Base-by-base conservation (phyloP, 2,329 filamentous ascomycete species). In the Emergomyces orientalis region DNA sequence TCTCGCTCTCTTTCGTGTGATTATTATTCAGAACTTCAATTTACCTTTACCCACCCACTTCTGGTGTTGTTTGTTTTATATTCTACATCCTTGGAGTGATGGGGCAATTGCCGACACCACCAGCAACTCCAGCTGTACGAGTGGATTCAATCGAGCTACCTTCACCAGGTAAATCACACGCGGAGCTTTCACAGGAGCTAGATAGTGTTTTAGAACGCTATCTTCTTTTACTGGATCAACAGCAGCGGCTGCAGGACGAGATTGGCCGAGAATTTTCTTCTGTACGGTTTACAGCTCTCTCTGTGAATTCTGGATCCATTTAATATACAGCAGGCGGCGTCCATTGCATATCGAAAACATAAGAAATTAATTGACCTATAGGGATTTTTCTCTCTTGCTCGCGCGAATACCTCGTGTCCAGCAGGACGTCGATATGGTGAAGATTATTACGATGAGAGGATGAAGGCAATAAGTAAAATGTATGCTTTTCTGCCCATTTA, bases 401-500 rank as follows among this genome's bases (percentile, higher is more conserved):
- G 80, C 63, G 79, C 79, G 45, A 81, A 81, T 65, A 79, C 78
- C 64, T 75, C 74, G 37, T 77, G 75, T 64, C 72, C 77, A 2
- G 75, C 77, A 19, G 77, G 77, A 19, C 74, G 78, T 62, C 71
- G 76, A 59, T 79, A 78, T 71, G 79, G 80, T 17, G 72, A 76
- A 43, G 79, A 81, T 61, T 80, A 77, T 65, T 82, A 80, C 63
- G 80, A 82, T 69, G 76, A 77, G 55, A 72, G 80, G 39, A 81
- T 81, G 80, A 79, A 80, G 67, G 78, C 79, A 19, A 74, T 70
- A 27, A 71, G 72, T 63, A 75, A 68, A 63, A 71, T 78, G 77
- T 79, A 70, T 59, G 58, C 56, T 22, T n/a, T 32, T 27, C 32
- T 37, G 32, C 17, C 11, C 19, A 25, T 27, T 25, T 32, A 34